Evolutionary conservation across 805 yeast genomes (phyloP).

Genomic region (Barnettozyma californica): DNA sequence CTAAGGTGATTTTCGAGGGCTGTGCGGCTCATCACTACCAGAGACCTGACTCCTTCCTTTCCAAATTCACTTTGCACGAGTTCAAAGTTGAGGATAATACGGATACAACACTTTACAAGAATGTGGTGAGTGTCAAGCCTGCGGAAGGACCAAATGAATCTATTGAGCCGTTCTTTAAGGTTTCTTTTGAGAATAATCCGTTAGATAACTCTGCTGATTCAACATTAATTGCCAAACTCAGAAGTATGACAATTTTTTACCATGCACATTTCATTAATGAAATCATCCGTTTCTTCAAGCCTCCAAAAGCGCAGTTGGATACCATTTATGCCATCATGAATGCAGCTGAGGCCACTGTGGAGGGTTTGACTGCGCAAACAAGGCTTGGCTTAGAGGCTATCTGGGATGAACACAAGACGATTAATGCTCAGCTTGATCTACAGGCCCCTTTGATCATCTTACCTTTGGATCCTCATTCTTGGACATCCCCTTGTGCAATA

Average conservation of each 20-base stretch:
- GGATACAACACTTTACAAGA: slow-evolving; percentile 71
- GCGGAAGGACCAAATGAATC: slow-evolving; percentile 36
- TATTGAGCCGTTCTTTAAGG: slow-evolving; percentile 68
- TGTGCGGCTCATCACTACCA: slow-evolving; percentile 69
- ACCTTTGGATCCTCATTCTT: slow-evolving; percentile 74
- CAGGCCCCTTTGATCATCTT: slow-evolving; percentile 90
- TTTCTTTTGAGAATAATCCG: slow-evolving; percentile 83
- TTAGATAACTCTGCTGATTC: slow-evolving; percentile 82
- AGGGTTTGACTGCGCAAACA: slow-evolving; percentile 84
- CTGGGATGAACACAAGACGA: slow-evolving; percentile 88
- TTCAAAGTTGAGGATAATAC: slow-evolving; percentile 87
- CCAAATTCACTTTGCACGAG: slow-evolving; percentile 72
- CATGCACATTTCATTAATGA: slow-evolving; percentile 80
- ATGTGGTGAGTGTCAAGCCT: slow-evolving; percentile 79
- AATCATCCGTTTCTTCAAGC: slow-evolving; percentile 70
- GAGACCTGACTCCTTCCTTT: slow-evolving; percentile 70
- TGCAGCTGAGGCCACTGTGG: slow-evolving; percentile 94
- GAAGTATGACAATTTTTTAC: slow-evolving; percentile 85
- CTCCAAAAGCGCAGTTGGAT: slow-evolving; percentile 80
- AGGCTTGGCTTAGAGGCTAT: slow-evolving; percentile 91
- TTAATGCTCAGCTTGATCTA: slow-evolving; percentile 78
- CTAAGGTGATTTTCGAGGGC: slow-evolving; percentile 78
- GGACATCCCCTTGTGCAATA: slow-evolving; percentile 84
- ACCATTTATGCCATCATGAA: slow-evolving; percentile 86
- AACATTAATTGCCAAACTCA: slow-evolving; percentile 61